Evolutionary conservation across 176 grass and related monocot species (phyloP).

Genomic region (Thalia dealbata): DNA sequence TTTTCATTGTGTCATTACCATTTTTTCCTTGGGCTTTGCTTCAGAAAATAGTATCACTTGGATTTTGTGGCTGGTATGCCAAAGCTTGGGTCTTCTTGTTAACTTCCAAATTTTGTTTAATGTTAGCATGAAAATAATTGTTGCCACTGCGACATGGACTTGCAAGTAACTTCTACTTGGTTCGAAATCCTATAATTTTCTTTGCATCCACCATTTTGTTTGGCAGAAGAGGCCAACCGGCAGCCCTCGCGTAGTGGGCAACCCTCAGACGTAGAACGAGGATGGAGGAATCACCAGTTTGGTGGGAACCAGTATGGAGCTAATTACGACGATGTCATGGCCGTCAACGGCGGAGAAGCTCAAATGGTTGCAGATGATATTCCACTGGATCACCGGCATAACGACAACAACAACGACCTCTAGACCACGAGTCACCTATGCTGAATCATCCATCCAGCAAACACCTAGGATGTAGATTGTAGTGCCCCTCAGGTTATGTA

Average conservation of each 20-base stretch:
- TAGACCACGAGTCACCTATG: not conserved
- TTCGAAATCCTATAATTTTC: not conserved
- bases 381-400: not conserved
- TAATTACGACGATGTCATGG: slow-evolving; percentile 32
- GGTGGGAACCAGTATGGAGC: slow-evolving; percentile 27
- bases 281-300: slow-evolving; percentile 29
- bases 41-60: not conserved
- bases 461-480: not conserved
- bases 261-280: slow-evolving; percentile 27
- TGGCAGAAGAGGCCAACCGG: slow-evolving; percentile 25
- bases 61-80: not conserved
- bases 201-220: not conserved
- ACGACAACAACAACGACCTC: slow-evolving; percentile 2
- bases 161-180: not conserved
- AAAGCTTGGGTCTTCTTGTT: not conserved
- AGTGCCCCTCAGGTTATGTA: not conserved
- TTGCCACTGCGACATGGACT: not conserved
- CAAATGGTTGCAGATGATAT: not conserved
- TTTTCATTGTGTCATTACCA: not conserved
- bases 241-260: slow-evolving; percentile 17
- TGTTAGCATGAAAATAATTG: not conserved
- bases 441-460: no score
- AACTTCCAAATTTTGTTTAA: not conserved
- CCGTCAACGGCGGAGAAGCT: slow-evolving; percentile 19
- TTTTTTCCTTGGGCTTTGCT: not conserved